Evolutionary conservation across 306 rosid species (phyloP).

Genomic region (Erythrophleum fordii): DNA sequence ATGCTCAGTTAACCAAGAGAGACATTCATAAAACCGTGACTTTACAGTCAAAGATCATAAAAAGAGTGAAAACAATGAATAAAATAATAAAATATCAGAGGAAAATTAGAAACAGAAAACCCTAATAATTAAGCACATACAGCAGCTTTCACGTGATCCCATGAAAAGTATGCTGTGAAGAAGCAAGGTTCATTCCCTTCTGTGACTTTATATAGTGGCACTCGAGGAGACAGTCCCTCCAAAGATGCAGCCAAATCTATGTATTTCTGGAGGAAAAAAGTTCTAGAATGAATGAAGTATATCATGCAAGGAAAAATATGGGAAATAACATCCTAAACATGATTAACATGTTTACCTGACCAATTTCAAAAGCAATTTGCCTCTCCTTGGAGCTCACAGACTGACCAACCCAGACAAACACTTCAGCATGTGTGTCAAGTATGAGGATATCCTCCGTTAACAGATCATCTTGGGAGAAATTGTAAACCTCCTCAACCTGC

Average conservation of each 20-base stretch:
- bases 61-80: not conserved
- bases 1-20: conserved; percentile 19
- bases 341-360: conserved; percentile 63
- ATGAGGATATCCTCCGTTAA: conserved; percentile 86
- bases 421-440: conserved; percentile 94
- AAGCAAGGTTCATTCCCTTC: conserved; percentile 99
- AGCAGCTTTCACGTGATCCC: conserved; percentile 80
- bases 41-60: conserved; percentile 8
- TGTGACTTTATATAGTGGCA: conserved; percentile 84
- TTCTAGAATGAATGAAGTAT: conserved; percentile 21
- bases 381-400: conserved; percentile 80
- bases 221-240: conserved; percentile 81
- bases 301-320: conserved; percentile 18
- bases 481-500: conserved; percentile 90
- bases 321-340: conserved; percentile 33
- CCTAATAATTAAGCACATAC: conserved; percentile 57
- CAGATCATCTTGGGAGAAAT: conserved; percentile 92
- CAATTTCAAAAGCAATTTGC: conserved; percentile 81
- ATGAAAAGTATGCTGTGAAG: conserved; percentile 91
- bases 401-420: conserved; percentile 93
- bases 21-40: conserved; percentile 25
- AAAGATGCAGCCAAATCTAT: conserved; percentile 76
- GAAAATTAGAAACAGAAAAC: conserved; percentile 14
- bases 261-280: conserved; percentile 68
- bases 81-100: not conserved